phyloP scores from a whole-genome alignment of 129 eudicot genomes.

The Flaveria sonorensis region DNA sequence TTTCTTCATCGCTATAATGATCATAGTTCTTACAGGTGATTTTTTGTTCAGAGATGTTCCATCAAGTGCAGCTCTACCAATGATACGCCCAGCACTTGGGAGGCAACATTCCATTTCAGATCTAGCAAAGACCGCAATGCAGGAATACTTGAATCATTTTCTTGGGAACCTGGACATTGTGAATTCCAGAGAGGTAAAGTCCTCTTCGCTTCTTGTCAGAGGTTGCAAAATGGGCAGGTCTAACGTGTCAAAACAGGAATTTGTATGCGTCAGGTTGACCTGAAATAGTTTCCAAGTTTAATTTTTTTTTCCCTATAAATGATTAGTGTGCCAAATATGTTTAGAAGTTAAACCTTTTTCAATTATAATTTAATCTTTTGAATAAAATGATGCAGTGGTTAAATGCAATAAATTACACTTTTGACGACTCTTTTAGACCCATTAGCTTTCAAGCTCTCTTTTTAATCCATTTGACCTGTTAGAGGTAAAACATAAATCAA shows the following conservation, averaged over 20 bases:
- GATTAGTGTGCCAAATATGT: not conserved
- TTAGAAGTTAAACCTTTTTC: not conserved
- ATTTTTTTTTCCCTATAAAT: not conserved
- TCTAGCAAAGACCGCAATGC: constrained; percentile 89
- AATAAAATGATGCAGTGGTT: not conserved
- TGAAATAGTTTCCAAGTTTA: not conserved
- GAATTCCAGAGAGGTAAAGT: constrained; percentile 78
- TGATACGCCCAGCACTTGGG: constrained; percentile 92
- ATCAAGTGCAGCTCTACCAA: constrained; percentile 88
- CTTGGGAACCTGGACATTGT: constrained; percentile 90
- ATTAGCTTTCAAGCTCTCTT: not conserved
- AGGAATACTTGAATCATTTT: constrained; percentile 93
- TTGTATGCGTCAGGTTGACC: not conserved
- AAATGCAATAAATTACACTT: not conserved
- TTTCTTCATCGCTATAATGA: constrained; percentile 49
- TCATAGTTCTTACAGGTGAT: constrained; percentile 71
- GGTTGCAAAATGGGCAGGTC: constrained; percentile 3
- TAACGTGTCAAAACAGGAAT: not conserved
- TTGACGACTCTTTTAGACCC: not conserved
- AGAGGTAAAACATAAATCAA: not conserved
- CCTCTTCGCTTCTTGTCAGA: constrained; percentile 9
- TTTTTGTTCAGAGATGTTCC: constrained; percentile 99
- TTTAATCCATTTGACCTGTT: not conserved
- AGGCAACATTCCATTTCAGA: constrained; percentile 93
- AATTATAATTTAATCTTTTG: not conserved